phyloP scores from a whole-genome alignment of 225 moss, liverwort and hornwort species.

The Polytrichum formosum region DNA sequence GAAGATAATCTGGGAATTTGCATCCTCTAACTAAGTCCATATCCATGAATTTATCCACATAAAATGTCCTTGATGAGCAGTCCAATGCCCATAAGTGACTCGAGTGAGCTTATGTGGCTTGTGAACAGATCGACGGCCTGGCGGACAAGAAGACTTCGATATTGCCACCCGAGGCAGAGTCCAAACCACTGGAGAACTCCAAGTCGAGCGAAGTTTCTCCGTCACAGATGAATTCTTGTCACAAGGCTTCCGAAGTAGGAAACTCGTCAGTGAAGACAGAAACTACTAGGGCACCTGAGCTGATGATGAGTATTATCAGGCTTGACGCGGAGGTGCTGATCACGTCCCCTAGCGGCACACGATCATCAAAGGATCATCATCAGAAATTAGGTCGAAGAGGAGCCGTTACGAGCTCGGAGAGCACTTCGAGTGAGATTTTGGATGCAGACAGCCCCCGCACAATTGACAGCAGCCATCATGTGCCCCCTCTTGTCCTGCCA shows the following conservation, averaged over 20 bases:
- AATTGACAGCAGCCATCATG: constrained; percentile 43
- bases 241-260: constrained; percentile 17
- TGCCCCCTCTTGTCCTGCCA: constrained; percentile 12
- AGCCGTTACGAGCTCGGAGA: constrained; percentile 55
- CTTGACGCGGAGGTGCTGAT: too few species aligned
- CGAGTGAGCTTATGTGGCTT: background rate
- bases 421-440: constrained; percentile 72
- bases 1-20: too few species aligned
- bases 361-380: too few species aligned
- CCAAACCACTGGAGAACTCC: background rate
- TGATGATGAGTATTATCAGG: constrained; percentile 1
- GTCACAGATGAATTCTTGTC: constrained; percentile 1
- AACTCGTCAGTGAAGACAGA: constrained; percentile 9
- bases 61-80: too few species aligned
- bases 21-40: too few species aligned
- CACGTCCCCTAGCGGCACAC: too few species aligned
- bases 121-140: constrained; percentile 20
- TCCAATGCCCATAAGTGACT: too few species aligned
- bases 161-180: background rate
- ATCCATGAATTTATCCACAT: too few species aligned
- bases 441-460: constrained; percentile 77
- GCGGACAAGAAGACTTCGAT: constrained; percentile 9
- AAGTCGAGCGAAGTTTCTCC: background rate
- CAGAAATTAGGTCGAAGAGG: background rate
- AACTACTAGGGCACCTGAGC: constrained; percentile 14